Evolutionary conservation across 495 filamentous ascomycete genomes (phyloP).

Genomic region (Parathielavia appendiculata): DNA sequence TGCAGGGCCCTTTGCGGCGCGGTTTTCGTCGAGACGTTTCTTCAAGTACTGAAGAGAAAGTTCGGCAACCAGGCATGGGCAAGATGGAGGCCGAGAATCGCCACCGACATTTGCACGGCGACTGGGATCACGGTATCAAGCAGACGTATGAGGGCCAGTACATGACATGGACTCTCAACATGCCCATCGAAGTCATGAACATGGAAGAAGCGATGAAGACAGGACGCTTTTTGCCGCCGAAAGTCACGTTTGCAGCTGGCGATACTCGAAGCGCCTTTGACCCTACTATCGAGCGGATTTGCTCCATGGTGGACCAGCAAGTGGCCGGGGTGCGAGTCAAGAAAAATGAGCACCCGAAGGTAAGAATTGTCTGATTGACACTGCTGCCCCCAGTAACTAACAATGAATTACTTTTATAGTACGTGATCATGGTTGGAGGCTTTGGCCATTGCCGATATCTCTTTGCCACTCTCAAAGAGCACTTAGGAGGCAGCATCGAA

Average conservation of each 20-base stretch:
- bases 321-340: neutral
- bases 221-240: neutral
- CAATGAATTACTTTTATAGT: neutral
- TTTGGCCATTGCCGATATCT: slow-evolving; percentile 19
- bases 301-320: neutral
- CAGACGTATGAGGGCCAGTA: slow-evolving; percentile 4
- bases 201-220: neutral
- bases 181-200: neutral
- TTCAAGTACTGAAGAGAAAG: slow-evolving; percentile 11
- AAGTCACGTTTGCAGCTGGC: neutral
- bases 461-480: neutral
- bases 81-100: neutral
- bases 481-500: neutral
- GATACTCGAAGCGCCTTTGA: neutral
- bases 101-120: slow-evolving; percentile 6
- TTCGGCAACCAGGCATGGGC: neutral
- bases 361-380: neutral
- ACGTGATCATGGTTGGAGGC: slow-evolving; percentile 12
- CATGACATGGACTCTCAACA: neutral
- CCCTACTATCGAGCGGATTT: slow-evolving; percentile 4
- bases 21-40: slow-evolving; percentile 21
- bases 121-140: slow-evolving; percentile 24
- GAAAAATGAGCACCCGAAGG: slow-evolving; percentile 4
- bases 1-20: slow-evolving; percentile 21
- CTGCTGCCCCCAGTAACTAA: neutral